Evolutionary conservation across 176 grass and related monocot genomes (phyloP).

Genomic region (Olyra latifolia): DNA sequence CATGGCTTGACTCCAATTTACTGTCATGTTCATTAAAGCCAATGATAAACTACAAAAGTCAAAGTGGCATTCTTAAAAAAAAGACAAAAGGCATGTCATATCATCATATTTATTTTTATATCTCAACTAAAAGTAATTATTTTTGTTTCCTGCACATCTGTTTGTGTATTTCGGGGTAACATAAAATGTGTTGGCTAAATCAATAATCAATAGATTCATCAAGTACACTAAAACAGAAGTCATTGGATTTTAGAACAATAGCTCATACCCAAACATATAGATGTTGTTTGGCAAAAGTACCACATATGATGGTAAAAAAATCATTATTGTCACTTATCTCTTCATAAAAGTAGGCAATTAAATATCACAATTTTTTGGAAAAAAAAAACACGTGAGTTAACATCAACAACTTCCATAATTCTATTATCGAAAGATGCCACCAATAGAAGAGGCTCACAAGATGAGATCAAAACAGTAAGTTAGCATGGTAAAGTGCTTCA

Average conservation of each 20-base stretch:
- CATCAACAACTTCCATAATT: background rate
- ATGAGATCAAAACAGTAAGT: conserved; percentile 24
- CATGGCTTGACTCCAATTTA: conserved; percentile 70
- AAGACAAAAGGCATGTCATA: background rate
- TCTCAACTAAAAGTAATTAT: background rate
- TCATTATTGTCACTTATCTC: background rate
- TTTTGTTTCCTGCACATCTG: conserved; percentile 1
- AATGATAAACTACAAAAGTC: conserved; percentile 34
- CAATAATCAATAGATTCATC: background rate
- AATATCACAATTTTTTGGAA: background rate
- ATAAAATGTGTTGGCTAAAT: background rate
- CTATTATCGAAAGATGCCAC: conserved; percentile 2
- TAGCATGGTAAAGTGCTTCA: conserved; percentile 28
- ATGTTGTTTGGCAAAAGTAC: background rate
- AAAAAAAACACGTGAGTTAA: background rate
- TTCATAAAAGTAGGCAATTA: background rate
- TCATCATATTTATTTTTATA: background rate
- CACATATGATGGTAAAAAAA: background rate
- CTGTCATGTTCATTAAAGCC: conserved; percentile 52
- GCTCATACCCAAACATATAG: background rate
- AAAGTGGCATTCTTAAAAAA: background rate
- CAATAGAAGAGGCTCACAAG: background rate
- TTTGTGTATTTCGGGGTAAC: background rate
- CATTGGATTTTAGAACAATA: background rate
- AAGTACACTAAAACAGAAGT: background rate